A percentile compares a stretch with the other conserved stretches of the same genome.
phyloP scores from a whole-genome alignment of 2,329 filamentous ascomycete genomes.

The Zasmidium citrigriseum region DNA sequence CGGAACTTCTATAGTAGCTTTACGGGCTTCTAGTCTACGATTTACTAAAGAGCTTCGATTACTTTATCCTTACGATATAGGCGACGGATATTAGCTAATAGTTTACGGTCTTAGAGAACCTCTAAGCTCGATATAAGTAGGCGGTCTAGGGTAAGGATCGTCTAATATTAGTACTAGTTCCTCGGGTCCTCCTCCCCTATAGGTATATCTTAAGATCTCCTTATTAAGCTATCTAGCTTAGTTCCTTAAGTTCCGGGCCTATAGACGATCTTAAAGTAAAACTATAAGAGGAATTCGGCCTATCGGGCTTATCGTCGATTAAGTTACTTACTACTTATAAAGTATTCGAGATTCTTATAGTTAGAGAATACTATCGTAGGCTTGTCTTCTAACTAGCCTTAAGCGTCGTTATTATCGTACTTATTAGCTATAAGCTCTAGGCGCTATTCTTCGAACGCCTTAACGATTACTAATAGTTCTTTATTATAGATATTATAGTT shows the following conservation, averaged over 20 bases:
- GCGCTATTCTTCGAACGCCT: conserved; percentile 29
- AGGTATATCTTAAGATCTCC: neutral
- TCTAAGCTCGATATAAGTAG: neutral
- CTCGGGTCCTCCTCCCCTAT: neutral
- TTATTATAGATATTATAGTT: too few relatives aligned
- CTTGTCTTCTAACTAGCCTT: neutral
- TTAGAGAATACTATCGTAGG: conserved; percentile 25
- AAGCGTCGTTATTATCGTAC: neutral
- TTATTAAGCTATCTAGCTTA: neutral
- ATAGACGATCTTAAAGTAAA: neutral
- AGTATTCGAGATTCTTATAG: neutral
- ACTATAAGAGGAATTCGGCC: neutral
- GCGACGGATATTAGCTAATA: neutral
- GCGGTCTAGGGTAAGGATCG: neutral
- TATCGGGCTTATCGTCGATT: neutral
- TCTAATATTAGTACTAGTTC: neutral
- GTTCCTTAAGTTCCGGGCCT: neutral
- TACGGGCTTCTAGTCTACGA: neutral
- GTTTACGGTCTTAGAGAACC: neutral
- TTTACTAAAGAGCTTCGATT: neutral
- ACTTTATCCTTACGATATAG: neutral
- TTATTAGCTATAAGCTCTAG: conserved; percentile 18
- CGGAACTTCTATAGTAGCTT: neutral
- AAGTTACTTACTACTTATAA: neutral
- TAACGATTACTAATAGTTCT: too few relatives aligned